Base-by-base conservation (phyloP, 2,329 filamentous ascomycete species). In the Talaromyces albobiverticillius region DNA sequence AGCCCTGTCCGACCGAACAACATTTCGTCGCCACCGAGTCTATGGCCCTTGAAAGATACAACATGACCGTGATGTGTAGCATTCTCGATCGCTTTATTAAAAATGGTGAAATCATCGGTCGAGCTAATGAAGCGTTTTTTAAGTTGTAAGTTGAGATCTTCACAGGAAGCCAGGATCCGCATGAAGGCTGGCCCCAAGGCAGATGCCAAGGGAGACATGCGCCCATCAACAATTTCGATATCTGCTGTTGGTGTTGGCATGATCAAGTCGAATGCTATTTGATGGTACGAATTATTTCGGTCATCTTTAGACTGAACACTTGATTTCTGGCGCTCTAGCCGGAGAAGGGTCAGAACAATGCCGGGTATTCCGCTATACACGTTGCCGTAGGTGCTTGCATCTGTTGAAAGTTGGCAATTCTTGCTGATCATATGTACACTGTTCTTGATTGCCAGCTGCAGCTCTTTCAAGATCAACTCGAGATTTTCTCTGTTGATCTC, bases 1-100 rank as follows among this genome's bases (percentile, higher is more conserved):
- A 75, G 57, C 1, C 72, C 72, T 29, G 67, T 64, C 18, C 72
- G 68, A 9, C 72, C 72, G 53, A 65, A 73, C 4, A 75, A 40
- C 29, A 72, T 57, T 47, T 75, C 72, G 46, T 75, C 72, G 1
- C 62, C 65, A 8, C 72, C 72, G 48, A 68, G 64, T 14, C 60
- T 60, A 11, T 57, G 59, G 32, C 59, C 64, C 46, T 57, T 59
- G 51, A 68, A 61, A 25, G 59, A 32, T 34, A 70, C 57, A 9
- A 64, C 40, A 34, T 59, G 59, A 1, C 61, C 64, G 54, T 71
- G 68, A 8, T 59, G 52, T 5, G 72, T 58, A 1, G 71, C 66
- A 6, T 64, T 23, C 3, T 66, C 52, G 10, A 68, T 58, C 1
- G 67, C 68, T 11, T 68, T 54, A 3, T 55, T 36, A 13, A 75